Base-by-base conservation (phyloP, 306 rosid genomes). In the Sicyos edulis region DNA sequence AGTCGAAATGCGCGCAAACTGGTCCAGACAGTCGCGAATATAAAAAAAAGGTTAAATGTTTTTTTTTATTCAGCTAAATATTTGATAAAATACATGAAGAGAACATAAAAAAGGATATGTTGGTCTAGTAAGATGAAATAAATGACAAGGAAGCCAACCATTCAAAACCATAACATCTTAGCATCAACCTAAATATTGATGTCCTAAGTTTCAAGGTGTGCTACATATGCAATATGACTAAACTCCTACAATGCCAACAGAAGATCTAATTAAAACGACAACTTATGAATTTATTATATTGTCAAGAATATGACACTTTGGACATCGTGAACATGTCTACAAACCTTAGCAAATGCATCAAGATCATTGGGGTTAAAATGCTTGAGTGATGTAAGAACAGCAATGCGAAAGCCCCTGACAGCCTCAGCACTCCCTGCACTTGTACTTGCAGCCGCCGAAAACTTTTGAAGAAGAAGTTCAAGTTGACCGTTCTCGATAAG, bases 391-490 rank as follows among this genome's bases (percentile, higher is more conserved):
- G 96, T 93, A 60, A 93, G 96, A 78, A 93, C 98, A 59, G 98
- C 96, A 91, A 93, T 93, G 55, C 96, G 86, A 79, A 93, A 90
- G 67, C 98, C 95, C 78, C 98, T 83, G 79, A 90, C 86, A 71
- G 96, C 92, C 82, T 92, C 93, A 82, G 96, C 96, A 26, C 87
- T 86, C 77, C 91, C 82, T 19, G 89, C 47, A 75, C 85, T 88
- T 70, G 89, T 80, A 68, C 86, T 96, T 66, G 93, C 93, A 70
- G 97, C 96, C 76, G 98, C 90, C 61, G 98, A 87, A 71, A 84
- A 89, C 86, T 92, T 92, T 81, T 88, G 96, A 84, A 92, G 98
- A 78, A 92, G 98, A 75, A 92, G 93, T 82, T 90, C 96, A 79
- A 92, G 84, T 77, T 92, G 98, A 74, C 96, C 93, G 24, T 90